Percentiles rank a stretch among this genome's conserved stretches.
phyloP scores from a whole-genome alignment of 441 rosid species.

The Populus hybrid region DNA sequence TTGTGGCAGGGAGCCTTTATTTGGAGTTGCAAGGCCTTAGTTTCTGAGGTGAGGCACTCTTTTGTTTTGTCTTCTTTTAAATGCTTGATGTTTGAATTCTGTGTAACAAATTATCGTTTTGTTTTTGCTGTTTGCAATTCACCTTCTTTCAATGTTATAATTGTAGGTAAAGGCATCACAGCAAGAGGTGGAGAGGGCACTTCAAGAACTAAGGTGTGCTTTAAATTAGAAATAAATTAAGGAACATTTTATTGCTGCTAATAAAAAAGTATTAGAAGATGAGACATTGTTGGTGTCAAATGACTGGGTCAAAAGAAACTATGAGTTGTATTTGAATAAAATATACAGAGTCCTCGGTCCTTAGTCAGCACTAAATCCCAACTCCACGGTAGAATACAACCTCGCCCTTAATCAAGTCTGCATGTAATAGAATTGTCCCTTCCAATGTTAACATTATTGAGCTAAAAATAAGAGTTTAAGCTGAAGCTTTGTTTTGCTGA shows the following conservation, averaged over 20 bases:
- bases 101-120: neutral
- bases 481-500: neutral
- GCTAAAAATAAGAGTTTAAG: neutral
- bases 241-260: neutral
- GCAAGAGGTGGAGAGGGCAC: constrained; percentile 64
- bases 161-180: constrained; percentile 67
- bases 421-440: neutral
- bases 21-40: constrained; percentile 88
- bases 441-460: neutral
- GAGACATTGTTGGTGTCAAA: neutral
- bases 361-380: neutral
- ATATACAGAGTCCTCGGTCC: neutral
- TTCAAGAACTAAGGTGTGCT: constrained; percentile 70
- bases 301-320: neutral
- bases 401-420: neutral
- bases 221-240: neutral
- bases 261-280: neutral
- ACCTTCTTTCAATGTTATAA: constrained; percentile 11
- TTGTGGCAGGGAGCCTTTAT: constrained; percentile 74
- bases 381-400: neutral
- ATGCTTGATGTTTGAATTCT: neutral
- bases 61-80: neutral
- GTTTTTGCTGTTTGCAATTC: neutral
- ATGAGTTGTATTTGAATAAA: neutral
- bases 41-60: constrained; percentile 65